phyloP scores from a whole-genome alignment of 306 rosid species.

The Fagus sylvatica region DNA sequence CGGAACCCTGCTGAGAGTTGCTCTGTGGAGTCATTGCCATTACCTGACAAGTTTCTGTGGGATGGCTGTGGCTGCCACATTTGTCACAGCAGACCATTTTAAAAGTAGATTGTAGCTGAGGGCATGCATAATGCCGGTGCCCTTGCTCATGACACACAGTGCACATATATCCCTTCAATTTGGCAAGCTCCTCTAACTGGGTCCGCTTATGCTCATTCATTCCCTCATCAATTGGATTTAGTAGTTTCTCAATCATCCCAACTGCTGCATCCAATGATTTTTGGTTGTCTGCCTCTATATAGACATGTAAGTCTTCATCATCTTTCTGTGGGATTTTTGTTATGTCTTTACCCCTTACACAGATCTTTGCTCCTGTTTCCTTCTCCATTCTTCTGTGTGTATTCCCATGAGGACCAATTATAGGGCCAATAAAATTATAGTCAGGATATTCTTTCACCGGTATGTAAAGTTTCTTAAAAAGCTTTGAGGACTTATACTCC shows the following conservation, averaged over 20 bases:
- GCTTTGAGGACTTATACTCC: slow-evolving; percentile 55
- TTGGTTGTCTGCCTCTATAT: slow-evolving; percentile 22
- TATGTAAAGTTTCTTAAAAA: slow-evolving; percentile 59
- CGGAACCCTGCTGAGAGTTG: background rate
- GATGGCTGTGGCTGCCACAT: background rate
- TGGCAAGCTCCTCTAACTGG: slow-evolving; percentile 27
- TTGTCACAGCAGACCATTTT: background rate
- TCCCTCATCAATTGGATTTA: slow-evolving; percentile 22
- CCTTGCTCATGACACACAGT: slow-evolving; percentile 14
- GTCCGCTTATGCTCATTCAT: slow-evolving; percentile 23
- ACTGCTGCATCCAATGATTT: slow-evolving; percentile 27
- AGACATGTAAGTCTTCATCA: slow-evolving; percentile 26
- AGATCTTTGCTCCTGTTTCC: slow-evolving; percentile 65
- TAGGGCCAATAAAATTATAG: slow-evolving; percentile 62
- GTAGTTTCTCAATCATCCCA: slow-evolving; percentile 29
- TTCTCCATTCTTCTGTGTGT: slow-evolving; percentile 74
- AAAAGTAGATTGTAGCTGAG: slow-evolving; percentile 14
- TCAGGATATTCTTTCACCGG: slow-evolving; percentile 66
- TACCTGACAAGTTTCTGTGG: background rate
- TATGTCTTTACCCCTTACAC: slow-evolving; percentile 63
- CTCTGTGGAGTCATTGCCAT: slow-evolving; percentile 6
- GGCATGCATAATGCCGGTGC: slow-evolving; percentile 22
- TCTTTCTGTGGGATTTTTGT: slow-evolving; percentile 22
- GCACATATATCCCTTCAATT: slow-evolving; percentile 15
- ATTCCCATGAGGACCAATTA: slow-evolving; percentile 73